Base-by-base conservation (phyloP, 352 stramenopile genomes). In the Phytophthora pseudosyringae region DNA sequence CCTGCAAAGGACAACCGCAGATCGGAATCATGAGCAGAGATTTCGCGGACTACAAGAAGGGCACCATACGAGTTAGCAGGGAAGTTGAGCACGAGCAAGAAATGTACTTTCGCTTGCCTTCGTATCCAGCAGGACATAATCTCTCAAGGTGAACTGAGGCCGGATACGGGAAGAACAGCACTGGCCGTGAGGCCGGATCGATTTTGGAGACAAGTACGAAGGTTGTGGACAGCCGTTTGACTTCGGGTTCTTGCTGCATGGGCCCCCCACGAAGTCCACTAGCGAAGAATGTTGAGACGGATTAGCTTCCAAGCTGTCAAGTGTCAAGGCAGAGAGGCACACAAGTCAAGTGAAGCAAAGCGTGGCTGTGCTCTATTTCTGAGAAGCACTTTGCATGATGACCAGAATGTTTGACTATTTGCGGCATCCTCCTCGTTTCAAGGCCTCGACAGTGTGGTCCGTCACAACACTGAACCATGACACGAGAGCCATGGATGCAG, bases 101-200 rank as follows among this genome's bases (percentile, higher is more conserved):
- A 5, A 11, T 8, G 31, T 10, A 1, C 16, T 7, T 25, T 21
- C 10, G 5, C 36, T 43, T 51, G 81, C 84, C 76, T 88, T 89
- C 76, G 44, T 89, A 93, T 35, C 84, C 82, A 45, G 64, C 45
- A 18, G 81, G 81, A 35, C 78, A 89, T 10, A 35, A 31, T 1
- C 84, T 75, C 15, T 86, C 41, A 2, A 86, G 58, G 35, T 80
- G 64, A 3, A 88, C 33, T 4, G 57, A 76, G 0, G 59, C 7
- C 6, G 83, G 83, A 16, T 90, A 92, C 5, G 81, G 80, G 40
- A 89, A 92, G 65, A 89, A 90, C 16, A 92, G 31, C 1, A 90
- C 66, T 2, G 80, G 64, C 10, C 66, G 59, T 0, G 60, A 52
- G 0, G 57, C 50, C 9, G 54, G 50, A 40, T 90, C 68, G 1